These are phyloP conservation scores for Colletotrichum australisinense DNA, from an alignment of 2,329 filamentous ascomycete species.

Conservation along the genomic window DNA sequence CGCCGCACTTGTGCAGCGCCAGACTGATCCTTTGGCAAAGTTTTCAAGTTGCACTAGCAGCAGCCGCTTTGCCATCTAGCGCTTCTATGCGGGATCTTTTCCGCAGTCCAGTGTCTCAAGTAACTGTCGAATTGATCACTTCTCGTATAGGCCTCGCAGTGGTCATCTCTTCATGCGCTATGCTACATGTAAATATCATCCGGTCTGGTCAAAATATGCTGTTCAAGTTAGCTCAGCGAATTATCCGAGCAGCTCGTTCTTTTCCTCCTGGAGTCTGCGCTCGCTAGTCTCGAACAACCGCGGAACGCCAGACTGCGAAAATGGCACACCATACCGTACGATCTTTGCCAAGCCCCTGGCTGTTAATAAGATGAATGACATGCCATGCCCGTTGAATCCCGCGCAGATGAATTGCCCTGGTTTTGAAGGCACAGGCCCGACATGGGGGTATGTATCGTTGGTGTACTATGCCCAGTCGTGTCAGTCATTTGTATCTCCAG, in stretches of 20 bases:
- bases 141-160: background rate
- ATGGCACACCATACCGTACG: slow-evolving; percentile 44
- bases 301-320: slow-evolving; percentile 53
- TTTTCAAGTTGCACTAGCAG: background rate
- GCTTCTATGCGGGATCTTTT: background rate
- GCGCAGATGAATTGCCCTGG: slow-evolving; percentile 55
- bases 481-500: slow-evolving; percentile 44
- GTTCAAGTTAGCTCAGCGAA: no score
- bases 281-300: slow-evolving; percentile 48
- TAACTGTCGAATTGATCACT: no score
- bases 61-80: background rate
- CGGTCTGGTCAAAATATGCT: background rate
- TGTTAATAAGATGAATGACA: slow-evolving; percentile 56
- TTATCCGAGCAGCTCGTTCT: slow-evolving; percentile 16
- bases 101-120: background rate
- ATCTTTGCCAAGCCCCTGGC: slow-evolving; percentile 54
- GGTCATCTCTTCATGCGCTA: background rate
- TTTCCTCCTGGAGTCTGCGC: slow-evolving; percentile 39
- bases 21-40: background rate
- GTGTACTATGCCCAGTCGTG: slow-evolving; percentile 49
- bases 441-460: slow-evolving; percentile 24
- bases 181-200: background rate
- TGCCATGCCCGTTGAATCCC: slow-evolving; percentile 64
- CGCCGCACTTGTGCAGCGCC: background rate
- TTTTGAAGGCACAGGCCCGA: slow-evolving; percentile 48